Base-by-base conservation (phyloP, 345 rosid species). In the Rhodamnia argentea region DNA sequence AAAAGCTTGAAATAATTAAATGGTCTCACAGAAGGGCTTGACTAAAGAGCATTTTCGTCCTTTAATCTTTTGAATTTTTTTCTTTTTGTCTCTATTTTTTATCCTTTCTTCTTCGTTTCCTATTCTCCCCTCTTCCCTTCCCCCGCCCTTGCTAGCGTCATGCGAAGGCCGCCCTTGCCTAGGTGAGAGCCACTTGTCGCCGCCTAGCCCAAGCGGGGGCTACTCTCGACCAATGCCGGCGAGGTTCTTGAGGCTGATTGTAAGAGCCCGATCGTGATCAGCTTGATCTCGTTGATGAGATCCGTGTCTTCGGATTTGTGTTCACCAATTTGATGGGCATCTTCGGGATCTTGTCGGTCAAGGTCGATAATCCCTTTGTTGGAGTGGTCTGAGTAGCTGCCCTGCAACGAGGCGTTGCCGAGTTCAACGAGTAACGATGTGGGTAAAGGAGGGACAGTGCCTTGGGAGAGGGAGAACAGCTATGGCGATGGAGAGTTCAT, bases 351-450 rank as follows among this genome's bases (percentile, higher is more conserved):
- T 37, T 3, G 40, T 37, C 40, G 40, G 40, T 37, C 40, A 37
- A 37, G 40, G 40, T 93, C 96, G 90, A 91, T 94, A 8, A 90
- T 94, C 94, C 96, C 22, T 94, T 95, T 29, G 40, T 83, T 94
- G 84, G 94, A 91, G 76, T 96, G 95, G 5, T 93, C 96, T 23
- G 93, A 91, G 92, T 92, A 98, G 99, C 92, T 94, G 54, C 97
- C 97, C 1, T 89, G 92, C 84, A 93, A 91, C 58, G 96, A 92
- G 83, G 90, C 90, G 52, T 85, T 83, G 32, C 86, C 87, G 1
- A 56, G 85, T 3, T 89, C 85, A 4, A 37, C 88, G 37, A 91
- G 92, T 75, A 85, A 90, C 55, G 37, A 87, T 26, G 89, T 93
- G 58, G 95, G 93, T 52, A 92, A 83, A 84, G 93, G 90, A 83